Evolutionary conservation across 1,284 basidiomycete genomes (phyloP).

Genomic region (Ustilago xerochloae): DNA sequence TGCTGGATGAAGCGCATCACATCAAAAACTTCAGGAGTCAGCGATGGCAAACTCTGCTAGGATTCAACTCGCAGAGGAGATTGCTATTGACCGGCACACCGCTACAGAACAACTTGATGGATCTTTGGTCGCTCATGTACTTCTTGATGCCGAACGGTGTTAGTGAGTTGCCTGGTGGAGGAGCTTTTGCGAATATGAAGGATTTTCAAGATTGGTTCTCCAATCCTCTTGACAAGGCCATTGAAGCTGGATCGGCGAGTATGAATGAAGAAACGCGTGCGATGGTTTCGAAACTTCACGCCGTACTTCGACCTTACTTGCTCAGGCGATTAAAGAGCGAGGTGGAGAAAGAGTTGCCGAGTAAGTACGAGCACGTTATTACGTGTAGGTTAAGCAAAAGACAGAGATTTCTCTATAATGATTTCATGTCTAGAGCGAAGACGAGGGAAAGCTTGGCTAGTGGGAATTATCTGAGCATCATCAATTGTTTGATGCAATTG

Average conservation of each 20-base stretch:
- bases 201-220: conserved; percentile 98
- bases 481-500: conserved; percentile 96
- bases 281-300: conserved; percentile 89
- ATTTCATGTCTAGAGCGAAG: conserved; percentile 93
- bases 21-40: conserved; percentile 98
- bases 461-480: conserved; percentile 83
- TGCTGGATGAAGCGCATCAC: conserved; percentile 96
- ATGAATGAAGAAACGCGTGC: conserved; percentile 86
- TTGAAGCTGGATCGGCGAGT: conserved; percentile 84
- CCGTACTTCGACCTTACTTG: conserved; percentile 90
- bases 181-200: conserved; percentile 90
- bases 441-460: conserved; percentile 87
- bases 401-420: conserved; percentile 96
- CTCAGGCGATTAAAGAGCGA: conserved; percentile 93
- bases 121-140: conserved; percentile 93
- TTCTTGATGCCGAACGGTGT: conserved; percentile 88
- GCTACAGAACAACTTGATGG: conserved; percentile 93
- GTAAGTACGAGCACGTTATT: conserved; percentile 93
- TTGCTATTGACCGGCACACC: conserved; percentile 92
- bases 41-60: conserved; percentile 92
- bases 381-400: conserved; percentile 92
- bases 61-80: conserved; percentile 89
- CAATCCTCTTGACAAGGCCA: conserved; percentile 85
- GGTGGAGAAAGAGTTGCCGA: conserved; percentile 94
- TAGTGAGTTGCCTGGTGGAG: conserved; percentile 64